phyloP scores from a whole-genome alignment of 805 yeast species.

The Wickerhamiella galacta region DNA sequence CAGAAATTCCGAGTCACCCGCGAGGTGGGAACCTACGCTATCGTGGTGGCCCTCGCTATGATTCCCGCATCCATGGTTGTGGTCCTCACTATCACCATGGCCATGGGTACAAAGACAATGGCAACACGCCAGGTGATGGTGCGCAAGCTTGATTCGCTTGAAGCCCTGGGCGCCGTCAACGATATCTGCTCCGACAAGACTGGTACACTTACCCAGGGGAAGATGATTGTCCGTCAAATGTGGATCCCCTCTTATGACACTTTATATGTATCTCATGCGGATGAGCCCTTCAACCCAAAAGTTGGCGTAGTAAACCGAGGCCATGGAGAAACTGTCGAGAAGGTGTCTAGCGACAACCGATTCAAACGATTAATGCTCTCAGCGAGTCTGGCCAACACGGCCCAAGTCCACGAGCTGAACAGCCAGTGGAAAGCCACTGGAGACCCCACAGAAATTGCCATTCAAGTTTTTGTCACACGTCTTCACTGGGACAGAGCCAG shows the following conservation, averaged over 20 bases:
- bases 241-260: constrained; percentile 55
- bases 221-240: constrained; percentile 53
- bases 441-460: constrained; percentile 81
- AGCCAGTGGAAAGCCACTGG: constrained; percentile 66
- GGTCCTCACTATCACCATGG: constrained; percentile 74
- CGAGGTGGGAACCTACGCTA: constrained; percentile 77
- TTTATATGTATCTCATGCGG: constrained; percentile 34
- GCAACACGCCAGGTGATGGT: constrained; percentile 55
- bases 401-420: constrained; percentile 38
- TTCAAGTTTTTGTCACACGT: constrained; percentile 58
- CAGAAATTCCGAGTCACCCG: constrained; percentile 57
- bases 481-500: constrained; percentile 24
- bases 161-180: constrained; percentile 62
- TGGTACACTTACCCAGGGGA: constrained; percentile 68
- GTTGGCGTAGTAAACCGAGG: constrained; percentile 30
- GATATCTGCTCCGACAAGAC: constrained; percentile 74
- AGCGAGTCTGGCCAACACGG: constrained; percentile 69
- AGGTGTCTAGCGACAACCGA: constrained; percentile 1
- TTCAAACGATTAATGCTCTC: constrained; percentile 37
- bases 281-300: constrained; percentile 49
- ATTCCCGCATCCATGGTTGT: constrained; percentile 69
- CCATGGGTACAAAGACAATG: constrained; percentile 63
- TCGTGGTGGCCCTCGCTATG: constrained; percentile 71
- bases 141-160: constrained; percentile 59
- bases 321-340: constrained; percentile 18